Base-by-base conservation (phyloP, 2,329 filamentous ascomycete species). In the Penicillium hesseltinei region DNA sequence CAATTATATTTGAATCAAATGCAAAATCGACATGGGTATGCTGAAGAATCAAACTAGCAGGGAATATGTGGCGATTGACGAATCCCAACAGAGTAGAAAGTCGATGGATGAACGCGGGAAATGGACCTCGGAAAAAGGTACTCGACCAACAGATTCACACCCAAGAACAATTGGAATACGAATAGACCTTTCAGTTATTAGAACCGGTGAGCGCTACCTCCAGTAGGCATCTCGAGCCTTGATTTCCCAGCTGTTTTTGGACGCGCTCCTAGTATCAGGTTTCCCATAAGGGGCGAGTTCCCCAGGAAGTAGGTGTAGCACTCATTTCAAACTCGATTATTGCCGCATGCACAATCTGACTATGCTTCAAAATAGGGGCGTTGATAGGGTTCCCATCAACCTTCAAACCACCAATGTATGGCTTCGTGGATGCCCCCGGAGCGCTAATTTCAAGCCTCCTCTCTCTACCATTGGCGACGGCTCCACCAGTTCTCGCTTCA, bases 291-390 rank as follows among this genome's bases (percentile, higher is more conserved):
- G 59, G 56, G 9, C n/a, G 38, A 27, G 21, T 56, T 7, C 70
- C 74, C 73, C 73, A 75, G 3, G 53, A 42, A 45, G 69, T 76
- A 9, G 75, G 75, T 31, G 56, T 66, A 3, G 71, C 67, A 39
- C 73, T 77, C 79, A 81, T 80, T 51, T 78, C 75, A 68, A 80
- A 80, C 36, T 70, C 71, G 54, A 81, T 76, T 39, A 54, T 66
- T 17, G 58, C 66, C 39, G 78, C 76, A 21, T 57, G 60, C 2
- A 80, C 73, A 56, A 81, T 71, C 17, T 80, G 72, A 8, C 53
- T 40, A 60, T 81, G 78, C 36, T 60, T 74, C 60, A 81, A 62
- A 1, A 79, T 29, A 2, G 77, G 76, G 44, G 36, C 59, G 7
- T 68, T 57, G 15, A 78, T 56, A 6, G 23, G 29, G 44, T 61